Percentiles rank a stretch among this genome's conserved stretches.
Conservation (phyloP, 2,329 filamentous ascomycete species). For the Botrytis cinerea region DNA sequence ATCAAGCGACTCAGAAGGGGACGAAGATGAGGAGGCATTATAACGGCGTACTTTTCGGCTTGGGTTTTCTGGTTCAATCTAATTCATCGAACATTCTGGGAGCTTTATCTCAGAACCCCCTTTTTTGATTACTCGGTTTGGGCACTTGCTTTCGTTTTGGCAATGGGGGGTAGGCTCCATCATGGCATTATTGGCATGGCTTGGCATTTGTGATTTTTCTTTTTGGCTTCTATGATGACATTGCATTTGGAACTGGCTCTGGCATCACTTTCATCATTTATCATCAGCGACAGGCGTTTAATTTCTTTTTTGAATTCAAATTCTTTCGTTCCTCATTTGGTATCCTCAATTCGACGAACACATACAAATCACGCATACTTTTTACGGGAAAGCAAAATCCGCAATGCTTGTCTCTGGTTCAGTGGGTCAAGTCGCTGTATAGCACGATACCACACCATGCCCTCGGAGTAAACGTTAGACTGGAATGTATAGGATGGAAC, state of each 20-base stretch:
- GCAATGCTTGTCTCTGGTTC: neutral
- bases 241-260: constrained; percentile 18
- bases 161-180: constrained; percentile 19
- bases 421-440: neutral
- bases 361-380: constrained; percentile 4
- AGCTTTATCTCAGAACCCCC: constrained; percentile 15
- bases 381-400: constrained; percentile 3
- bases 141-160: constrained; percentile 20
- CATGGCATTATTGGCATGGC: constrained; percentile 23
- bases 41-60: constrained; percentile 19
- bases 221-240: constrained; percentile 22
- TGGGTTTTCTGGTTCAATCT: constrained; percentile 22
- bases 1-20: constrained; percentile 22
- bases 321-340: constrained; percentile 20
- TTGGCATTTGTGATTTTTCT: constrained; percentile 20
- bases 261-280: constrained; percentile 20
- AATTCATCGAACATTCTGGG: constrained; percentile 24
- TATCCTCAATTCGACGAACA: constrained; percentile 5
- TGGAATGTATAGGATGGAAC: constrained; percentile 6
- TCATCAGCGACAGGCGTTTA: constrained; percentile 24
- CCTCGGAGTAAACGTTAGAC: constrained; percentile 9
- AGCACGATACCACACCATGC: constrained; percentile 10
- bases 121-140: constrained; percentile 20
- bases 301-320: constrained; percentile 19
- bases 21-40: constrained; percentile 24